A percentile compares a stretch with the other conserved stretches of the same genome.
Evolutionary conservation across 805 yeast genomes (phyloP).

Genomic region (Tetrapisispora namnaoensis): DNA sequence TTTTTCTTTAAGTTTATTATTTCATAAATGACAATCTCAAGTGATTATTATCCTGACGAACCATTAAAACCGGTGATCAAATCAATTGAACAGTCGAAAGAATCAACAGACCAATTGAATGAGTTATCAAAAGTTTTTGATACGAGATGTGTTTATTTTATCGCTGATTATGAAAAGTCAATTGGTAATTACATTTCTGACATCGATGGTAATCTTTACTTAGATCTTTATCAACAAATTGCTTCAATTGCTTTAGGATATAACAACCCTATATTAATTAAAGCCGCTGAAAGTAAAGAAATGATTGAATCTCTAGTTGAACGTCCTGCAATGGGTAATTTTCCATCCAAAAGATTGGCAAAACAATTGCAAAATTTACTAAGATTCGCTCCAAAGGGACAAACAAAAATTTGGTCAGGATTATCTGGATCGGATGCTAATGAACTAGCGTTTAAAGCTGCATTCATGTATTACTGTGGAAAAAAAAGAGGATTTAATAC

Average conservation of each 20-base stretch:
- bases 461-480: constrained; percentile 54
- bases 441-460: constrained; percentile 63
- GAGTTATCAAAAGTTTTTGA: constrained; percentile 50
- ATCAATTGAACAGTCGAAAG: constrained; percentile 64
- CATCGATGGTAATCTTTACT: constrained; percentile 50
- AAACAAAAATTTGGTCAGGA: constrained; percentile 52
- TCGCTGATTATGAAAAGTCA: constrained; percentile 56
- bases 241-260: constrained; percentile 64
- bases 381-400: constrained; percentile 58
- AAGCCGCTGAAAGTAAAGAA: constrained; percentile 47
- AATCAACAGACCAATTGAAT: constrained; percentile 41
- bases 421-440: constrained; percentile 62
- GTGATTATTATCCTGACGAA: constrained; percentile 65
- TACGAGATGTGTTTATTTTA: constrained; percentile 51
- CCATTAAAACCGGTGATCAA: constrained; percentile 60
- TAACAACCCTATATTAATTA: constrained; percentile 54
- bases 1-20: no score
- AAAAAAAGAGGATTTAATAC: constrained; percentile 52
- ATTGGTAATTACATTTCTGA: constrained; percentile 57
- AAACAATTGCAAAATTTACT: constrained; percentile 39
- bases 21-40: constrained; percentile 31
- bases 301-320: constrained; percentile 57
- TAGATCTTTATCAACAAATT: constrained; percentile 65
- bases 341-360: constrained; percentile 49
- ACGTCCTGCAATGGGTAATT: constrained; percentile 60